phyloP scores from a whole-genome alignment of 305 asterid genomes.

The Solanum hybrid region DNA sequence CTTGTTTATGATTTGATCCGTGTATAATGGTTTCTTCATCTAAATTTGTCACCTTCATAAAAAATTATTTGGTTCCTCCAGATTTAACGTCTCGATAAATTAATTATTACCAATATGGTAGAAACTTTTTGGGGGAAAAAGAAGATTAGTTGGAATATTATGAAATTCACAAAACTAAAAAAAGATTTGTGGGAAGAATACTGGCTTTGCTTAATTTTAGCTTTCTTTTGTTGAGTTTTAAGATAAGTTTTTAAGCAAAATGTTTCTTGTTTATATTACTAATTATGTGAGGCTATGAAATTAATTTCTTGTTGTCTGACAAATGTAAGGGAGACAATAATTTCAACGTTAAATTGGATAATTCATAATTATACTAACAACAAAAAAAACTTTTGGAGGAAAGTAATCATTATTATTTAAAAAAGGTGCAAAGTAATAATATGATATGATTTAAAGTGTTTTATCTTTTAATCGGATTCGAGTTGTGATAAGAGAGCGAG shows the following conservation, averaged over 20 bases:
- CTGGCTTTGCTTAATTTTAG: neutral
- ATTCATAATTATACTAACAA: neutral
- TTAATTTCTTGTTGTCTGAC: neutral
- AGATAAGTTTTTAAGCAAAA: neutral
- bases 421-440: neutral
- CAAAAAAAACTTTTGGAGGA: neutral
- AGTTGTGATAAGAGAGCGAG: neutral
- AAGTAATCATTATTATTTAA: neutral
- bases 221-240: neutral
- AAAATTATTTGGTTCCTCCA: neutral
- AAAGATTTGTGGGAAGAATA: neutral
- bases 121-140: neutral
- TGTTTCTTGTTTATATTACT: neutral
- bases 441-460: neutral
- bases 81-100: neutral
- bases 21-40: neutral
- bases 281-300: neutral
- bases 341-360: neutral
- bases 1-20: neutral
- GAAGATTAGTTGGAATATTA: neutral
- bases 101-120: neutral
- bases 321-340: neutral
- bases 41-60: neutral
- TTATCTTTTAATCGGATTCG: neutral
- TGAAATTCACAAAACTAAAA: neutral